Conservation (phyloP, 352 stramenopile species). For the Pythium scleroteichum region DNA sequence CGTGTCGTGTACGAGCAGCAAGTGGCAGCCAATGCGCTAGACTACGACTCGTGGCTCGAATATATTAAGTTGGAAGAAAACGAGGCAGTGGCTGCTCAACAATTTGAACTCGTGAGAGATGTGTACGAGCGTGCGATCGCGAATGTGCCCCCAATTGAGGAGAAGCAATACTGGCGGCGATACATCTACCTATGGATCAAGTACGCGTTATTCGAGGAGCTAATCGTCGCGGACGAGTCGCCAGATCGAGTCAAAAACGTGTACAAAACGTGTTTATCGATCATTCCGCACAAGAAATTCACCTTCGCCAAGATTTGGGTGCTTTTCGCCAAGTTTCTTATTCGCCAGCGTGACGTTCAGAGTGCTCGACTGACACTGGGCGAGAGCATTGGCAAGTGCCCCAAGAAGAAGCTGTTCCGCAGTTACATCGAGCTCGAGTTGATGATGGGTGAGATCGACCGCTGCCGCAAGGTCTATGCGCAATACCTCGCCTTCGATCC, state of each 20-base stretch:
- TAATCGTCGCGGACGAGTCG: constrained; percentile 77
- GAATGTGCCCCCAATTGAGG: constrained; percentile 91
- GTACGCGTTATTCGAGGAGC: constrained; percentile 98
- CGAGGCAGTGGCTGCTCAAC: constrained; percentile 57
- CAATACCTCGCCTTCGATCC: constrained; percentile 82
- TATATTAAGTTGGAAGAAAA: constrained; percentile 98
- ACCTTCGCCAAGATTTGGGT: constrained; percentile 99
- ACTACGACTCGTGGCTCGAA: constrained; percentile 99
- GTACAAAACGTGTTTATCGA: constrained; percentile 92
- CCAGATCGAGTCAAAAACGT: constrained; percentile 88
- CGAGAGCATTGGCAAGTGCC: constrained; percentile 93
- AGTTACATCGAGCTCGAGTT: constrained; percentile 96
- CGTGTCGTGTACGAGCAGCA: constrained; percentile 95
- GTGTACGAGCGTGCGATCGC: constrained; percentile 96
- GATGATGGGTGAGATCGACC: constrained; percentile 98
- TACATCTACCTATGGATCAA: constrained; percentile 99
- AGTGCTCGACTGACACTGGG: constrained; percentile 92
- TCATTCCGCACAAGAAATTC: constrained; percentile 96
- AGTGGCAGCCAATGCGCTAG: constrained; percentile 87
- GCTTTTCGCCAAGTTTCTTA: constrained; percentile 95
- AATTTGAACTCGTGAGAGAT: constrained; percentile 83
- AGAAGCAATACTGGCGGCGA: constrained; percentile 98
- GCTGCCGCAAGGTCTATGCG: constrained; percentile 90
- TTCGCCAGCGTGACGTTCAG: constrained; percentile 93
- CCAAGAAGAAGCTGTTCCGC: constrained; percentile 91